A percentile compares a stretch with the other conserved stretches of the same genome.
Evolutionary conservation across 1,284 basidiomycete species (phyloP).

Genomic region (Porodaedalea pini): DNA sequence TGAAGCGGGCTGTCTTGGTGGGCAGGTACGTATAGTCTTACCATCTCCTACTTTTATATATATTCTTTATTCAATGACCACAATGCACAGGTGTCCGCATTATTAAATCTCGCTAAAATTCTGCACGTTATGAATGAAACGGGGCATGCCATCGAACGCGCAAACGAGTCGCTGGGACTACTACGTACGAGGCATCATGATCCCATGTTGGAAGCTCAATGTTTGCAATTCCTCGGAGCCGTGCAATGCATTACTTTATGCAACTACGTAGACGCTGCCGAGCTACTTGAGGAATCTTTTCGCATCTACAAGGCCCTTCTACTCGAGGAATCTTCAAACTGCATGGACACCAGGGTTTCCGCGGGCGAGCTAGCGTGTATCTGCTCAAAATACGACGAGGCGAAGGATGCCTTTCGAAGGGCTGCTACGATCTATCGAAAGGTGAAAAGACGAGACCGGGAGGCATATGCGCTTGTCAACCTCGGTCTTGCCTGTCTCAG

Average conservation of each 20-base stretch:
- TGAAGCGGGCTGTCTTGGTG: neutral
- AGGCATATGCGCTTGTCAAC: slow-evolving; percentile 5
- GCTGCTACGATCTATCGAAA: neutral
- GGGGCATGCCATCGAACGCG: neutral
- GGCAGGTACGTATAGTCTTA: neutral
- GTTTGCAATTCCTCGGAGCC: slow-evolving; percentile 2
- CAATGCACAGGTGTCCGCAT: neutral
- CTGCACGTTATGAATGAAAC: neutral
- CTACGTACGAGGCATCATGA: neutral
- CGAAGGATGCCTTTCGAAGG: neutral
- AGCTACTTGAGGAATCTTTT: neutral
- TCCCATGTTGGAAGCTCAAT: slow-evolving; percentile 1
- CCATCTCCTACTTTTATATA: too few relatives aligned
- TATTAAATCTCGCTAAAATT: neutral
- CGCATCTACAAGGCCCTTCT: slow-evolving; percentile 3
- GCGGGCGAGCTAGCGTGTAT: neutral
- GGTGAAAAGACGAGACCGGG: slow-evolving; percentile 1
- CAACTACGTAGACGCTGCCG: neutral
- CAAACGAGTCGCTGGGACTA: neutral
- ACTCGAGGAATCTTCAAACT: slow-evolving; percentile 3
- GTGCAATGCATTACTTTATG: neutral
- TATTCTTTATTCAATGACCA: neutral
- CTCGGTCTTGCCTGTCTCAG: neutral
- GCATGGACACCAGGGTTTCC: neutral
- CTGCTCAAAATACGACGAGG: slow-evolving; percentile 1